Base-by-base conservation (phyloP, 441 rosid species). In the Viola pubescens region DNA sequence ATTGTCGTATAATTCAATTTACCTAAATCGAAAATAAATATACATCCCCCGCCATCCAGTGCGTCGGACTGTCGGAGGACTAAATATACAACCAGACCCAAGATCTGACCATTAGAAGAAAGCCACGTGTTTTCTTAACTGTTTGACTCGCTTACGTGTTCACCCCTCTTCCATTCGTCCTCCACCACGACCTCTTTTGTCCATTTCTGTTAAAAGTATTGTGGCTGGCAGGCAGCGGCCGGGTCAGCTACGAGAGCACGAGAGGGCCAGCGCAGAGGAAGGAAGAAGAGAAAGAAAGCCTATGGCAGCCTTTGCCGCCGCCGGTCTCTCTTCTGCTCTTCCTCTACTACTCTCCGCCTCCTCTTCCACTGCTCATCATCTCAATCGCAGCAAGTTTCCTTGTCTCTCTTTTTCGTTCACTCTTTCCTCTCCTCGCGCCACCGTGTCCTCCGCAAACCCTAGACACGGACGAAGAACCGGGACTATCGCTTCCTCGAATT, bases 261-360 rank as follows among this genome's bases (percentile, higher is more conserved):
- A 8, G 46, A 41, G 59, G 11, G 6, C 45, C 45, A 26, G 37
- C 12, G 26, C 46, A 48, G 38, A 34, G 51, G 34, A n/a, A 6
- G 63, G 37, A 51, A 52, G 43, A 60, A 59, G 68, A 60, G 52
- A 59, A 53, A 58, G 70, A 45, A 42, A 63, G 54, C 50, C 64
- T 11, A 82, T 82, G 88, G 88, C 88, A 64, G 49, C 81, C 80
- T 70, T 79, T 64, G 70, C 72, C 48, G 9, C 73, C 67, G 49
- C 58, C 40, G 37, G 26, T 50, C 52, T 58, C 12, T 54, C 51
- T 48, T 57, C 54, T 34, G 59, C 57, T 47, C 70, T 70, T 46
- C 61, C n/a, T 54, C 70, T 49, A 10, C 61, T 55, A 1, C 34
- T 26, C 34, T 26, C 41, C 70, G 68, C 41, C 55, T 11, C 61